A percentile compares a stretch with the other conserved stretches of the same genome.
Conservation (phyloP, 352 stramenopile genomes). For the Pythium rishiriense region DNA sequence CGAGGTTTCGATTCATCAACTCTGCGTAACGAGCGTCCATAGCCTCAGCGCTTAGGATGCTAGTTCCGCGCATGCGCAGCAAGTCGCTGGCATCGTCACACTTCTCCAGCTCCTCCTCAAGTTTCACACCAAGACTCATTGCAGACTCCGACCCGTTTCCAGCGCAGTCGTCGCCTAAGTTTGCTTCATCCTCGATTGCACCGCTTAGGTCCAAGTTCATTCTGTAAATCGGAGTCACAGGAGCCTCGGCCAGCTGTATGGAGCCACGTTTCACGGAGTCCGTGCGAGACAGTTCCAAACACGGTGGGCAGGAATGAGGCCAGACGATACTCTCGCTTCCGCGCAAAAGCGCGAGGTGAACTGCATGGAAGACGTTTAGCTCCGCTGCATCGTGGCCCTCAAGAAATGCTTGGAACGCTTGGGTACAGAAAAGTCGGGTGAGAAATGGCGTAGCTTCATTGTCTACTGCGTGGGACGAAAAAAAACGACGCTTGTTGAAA, state of each 20-base stretch:
- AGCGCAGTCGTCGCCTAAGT: not conserved
- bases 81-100: slow-evolving; percentile 17
- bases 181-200: not conserved
- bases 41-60: slow-evolving; percentile 4
- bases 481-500: slow-evolving; percentile 87
- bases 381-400: slow-evolving; percentile 72
- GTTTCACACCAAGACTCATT: slow-evolving; percentile 3
- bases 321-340: slow-evolving; percentile 37
- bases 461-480: slow-evolving; percentile 53
- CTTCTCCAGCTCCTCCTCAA: slow-evolving; percentile 22
- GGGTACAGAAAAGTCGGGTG: slow-evolving; percentile 67
- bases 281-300: slow-evolving; percentile 43
- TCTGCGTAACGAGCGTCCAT: slow-evolving; percentile 24
- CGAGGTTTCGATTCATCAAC: slow-evolving; percentile 28
- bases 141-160: not conserved
- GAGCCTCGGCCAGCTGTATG: not conserved
- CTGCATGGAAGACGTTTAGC: slow-evolving; percentile 77
- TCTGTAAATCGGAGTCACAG: slow-evolving; percentile 32
- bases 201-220: slow-evolving; percentile 15
- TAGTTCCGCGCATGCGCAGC: slow-evolving; percentile 9
- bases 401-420: slow-evolving; percentile 81
- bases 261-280: not conserved
- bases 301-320: slow-evolving; percentile 22
- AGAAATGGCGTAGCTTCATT: slow-evolving; percentile 69
- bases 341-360: slow-evolving; percentile 65